phyloP scores from a whole-genome alignment of 163 green algal genomes.

The Chlorella variabilis region DNA sequence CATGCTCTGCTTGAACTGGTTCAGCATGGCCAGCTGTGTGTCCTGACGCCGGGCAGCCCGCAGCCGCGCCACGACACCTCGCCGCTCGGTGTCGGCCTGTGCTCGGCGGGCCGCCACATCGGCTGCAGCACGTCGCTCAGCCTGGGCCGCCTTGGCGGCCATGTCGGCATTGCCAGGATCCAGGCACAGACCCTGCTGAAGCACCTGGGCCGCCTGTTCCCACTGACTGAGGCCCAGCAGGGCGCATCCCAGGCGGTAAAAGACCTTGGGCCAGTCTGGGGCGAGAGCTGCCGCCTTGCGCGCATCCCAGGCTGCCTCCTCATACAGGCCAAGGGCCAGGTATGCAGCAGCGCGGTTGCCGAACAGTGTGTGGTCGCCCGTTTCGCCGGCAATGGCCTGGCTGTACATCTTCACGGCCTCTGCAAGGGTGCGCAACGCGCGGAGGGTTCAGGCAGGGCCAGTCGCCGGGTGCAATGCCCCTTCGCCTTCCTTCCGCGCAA shows the following conservation, averaged over 20 bases:
- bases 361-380: slow-evolving; percentile 47
- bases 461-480: not conserved
- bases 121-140: not conserved
- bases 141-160: slow-evolving; percentile 20
- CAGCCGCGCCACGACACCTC: slow-evolving; percentile 48
- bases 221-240: slow-evolving; percentile 42
- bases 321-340: slow-evolving; percentile 54
- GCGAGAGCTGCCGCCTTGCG: slow-evolving; percentile 57
- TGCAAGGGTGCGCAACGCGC: slow-evolving; percentile 19
- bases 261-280: slow-evolving; percentile 58
- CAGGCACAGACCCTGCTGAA: slow-evolving; percentile 31
- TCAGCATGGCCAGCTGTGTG: slow-evolving; percentile 35
- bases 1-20: slow-evolving; percentile 71
- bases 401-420: slow-evolving; percentile 59
- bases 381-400: slow-evolving; percentile 56
- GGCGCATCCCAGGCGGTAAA: slow-evolving; percentile 58
- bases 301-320: slow-evolving; percentile 69
- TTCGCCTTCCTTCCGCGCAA: not conserved
- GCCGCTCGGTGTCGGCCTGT: slow-evolving; percentile 43
- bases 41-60: slow-evolving; percentile 45
- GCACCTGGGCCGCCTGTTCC: slow-evolving; percentile 27
- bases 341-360: slow-evolving; percentile 77
- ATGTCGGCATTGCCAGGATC: slow-evolving; percentile 43
- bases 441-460: not conserved
- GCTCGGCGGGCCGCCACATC: slow-evolving; percentile 28